A percentile compares a stretch with the other conserved stretches of the same genome.
phyloP scores from a whole-genome alignment of 768 basidiomycete genomes.

The Boletus rufocinnamomeus region DNA sequence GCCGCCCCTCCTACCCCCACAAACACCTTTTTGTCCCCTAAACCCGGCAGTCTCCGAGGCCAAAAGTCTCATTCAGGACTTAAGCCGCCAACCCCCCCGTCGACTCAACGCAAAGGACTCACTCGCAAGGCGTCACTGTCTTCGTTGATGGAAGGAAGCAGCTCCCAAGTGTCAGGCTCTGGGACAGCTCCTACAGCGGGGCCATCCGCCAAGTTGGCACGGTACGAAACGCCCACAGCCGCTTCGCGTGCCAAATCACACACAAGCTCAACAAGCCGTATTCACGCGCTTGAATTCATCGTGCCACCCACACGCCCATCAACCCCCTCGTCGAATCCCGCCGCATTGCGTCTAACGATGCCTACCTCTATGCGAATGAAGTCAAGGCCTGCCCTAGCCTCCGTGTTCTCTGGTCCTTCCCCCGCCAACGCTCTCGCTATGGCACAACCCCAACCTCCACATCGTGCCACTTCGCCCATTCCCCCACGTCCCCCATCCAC shows the following conservation, averaged over 20 bases:
- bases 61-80: slow-evolving; percentile 85
- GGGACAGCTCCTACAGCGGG: slow-evolving; percentile 39
- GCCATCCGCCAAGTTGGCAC: slow-evolving; percentile 42
- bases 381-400: slow-evolving; percentile 71
- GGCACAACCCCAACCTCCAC: slow-evolving; percentile 35
- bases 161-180: slow-evolving; percentile 58
- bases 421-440: slow-evolving; percentile 28
- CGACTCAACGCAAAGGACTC: slow-evolving; percentile 55
- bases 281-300: slow-evolving; percentile 58
- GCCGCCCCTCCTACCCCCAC: slow-evolving; percentile 51
- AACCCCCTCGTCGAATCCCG: slow-evolving; percentile 77
- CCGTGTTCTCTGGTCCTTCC: slow-evolving; percentile 61
- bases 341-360: slow-evolving; percentile 82
- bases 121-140: slow-evolving; percentile 80
- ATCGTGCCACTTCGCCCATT: slow-evolving; percentile 60
- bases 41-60: slow-evolving; percentile 74
- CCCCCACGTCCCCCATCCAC: slow-evolving; percentile 62
- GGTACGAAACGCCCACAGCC: slow-evolving; percentile 79
- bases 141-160: slow-evolving; percentile 63
- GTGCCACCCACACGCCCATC: slow-evolving; percentile 78
- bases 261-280: slow-evolving; percentile 64
- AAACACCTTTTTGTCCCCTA: slow-evolving; percentile 61
- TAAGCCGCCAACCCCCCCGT: slow-evolving; percentile 73
- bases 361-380: slow-evolving; percentile 79
- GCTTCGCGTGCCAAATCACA: slow-evolving; percentile 78